phyloP scores from a whole-genome alignment of 164 flowering plant genomes.

The Aristolochia fimbriata region DNA sequence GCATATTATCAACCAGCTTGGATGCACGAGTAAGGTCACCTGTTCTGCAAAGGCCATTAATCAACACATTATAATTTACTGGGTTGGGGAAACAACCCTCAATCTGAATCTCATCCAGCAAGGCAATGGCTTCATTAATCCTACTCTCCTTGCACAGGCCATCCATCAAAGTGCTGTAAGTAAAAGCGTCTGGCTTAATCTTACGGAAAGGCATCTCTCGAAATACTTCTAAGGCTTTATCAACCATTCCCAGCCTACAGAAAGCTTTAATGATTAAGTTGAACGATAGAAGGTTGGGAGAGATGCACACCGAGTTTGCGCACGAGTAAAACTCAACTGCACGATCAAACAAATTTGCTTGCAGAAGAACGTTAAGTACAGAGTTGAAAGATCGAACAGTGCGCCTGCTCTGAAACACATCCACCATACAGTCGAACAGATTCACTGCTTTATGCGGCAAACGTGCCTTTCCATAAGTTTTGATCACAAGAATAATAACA shows the following conservation, averaged over 20 bases:
- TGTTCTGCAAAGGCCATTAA: constrained; percentile 65
- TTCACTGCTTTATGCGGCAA: constrained; percentile 51
- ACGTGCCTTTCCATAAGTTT: constrained; percentile 62
- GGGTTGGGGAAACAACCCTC: constrained; percentile 67
- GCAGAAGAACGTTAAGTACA: constrained; percentile 63
- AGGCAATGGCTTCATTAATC: constrained; percentile 64
- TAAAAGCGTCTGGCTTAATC: constrained; percentile 61
- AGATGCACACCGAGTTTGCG: constrained; percentile 23
- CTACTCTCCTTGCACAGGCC: constrained; percentile 74
- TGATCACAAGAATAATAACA: constrained; percentile 46
- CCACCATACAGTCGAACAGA: constrained; percentile 56
- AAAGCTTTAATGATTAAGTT: constrained; percentile 65
- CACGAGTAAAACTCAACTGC: constrained; percentile 41
- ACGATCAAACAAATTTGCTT: constrained; percentile 30
- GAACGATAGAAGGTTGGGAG: constrained; percentile 52
- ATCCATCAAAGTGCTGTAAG: constrained; percentile 82
- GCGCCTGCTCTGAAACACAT: constrained; percentile 47
- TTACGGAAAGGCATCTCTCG: constrained; percentile 51
- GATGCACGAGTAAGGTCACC: constrained; percentile 63
- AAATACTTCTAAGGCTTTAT: constrained; percentile 52
- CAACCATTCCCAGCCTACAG: constrained; percentile 57
- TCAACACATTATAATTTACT: constrained; percentile 58
- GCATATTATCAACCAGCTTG: constrained; percentile 77
- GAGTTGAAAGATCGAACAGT: constrained; percentile 72
- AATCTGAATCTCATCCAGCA: constrained; percentile 91